Evolutionary conservation across 805 yeast genomes (phyloP).

Genomic region (Myxozyma lipomycoides): DNA sequence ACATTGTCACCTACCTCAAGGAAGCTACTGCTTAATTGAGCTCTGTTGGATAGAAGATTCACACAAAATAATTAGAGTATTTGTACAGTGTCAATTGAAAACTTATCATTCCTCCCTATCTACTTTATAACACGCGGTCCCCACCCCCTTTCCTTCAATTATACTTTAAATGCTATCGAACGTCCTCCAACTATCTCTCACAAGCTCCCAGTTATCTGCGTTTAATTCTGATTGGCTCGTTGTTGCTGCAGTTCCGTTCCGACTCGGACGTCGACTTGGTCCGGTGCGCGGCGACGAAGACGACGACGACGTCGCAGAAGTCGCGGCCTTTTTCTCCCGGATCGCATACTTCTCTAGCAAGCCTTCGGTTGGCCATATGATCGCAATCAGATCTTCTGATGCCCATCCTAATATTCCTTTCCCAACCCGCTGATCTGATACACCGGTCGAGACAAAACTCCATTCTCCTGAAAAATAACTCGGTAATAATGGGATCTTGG

Average conservation of each 20-base stretch:
- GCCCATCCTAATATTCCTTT: constrained; percentile 68
- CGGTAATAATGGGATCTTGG: constrained; percentile 62
- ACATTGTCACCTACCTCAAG: constrained; percentile 68
- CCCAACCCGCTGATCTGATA: constrained; percentile 36
- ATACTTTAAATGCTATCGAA: constrained; percentile 39
- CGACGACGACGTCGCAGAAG: neutral
- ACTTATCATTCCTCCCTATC: neutral
- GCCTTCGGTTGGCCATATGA: constrained; percentile 69
- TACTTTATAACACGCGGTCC: no score
- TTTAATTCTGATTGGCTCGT: constrained; percentile 26
- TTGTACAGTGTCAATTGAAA: neutral
- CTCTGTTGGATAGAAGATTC: neutral
- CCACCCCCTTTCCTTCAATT: no score
- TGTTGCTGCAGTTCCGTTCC: constrained; percentile 9
- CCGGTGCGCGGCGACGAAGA: constrained; percentile 1
- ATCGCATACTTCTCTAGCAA: constrained; percentile 86
- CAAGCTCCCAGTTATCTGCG: constrained; percentile 50
- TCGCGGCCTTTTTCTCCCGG: constrained; percentile 45
- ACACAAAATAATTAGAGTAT: neutral
- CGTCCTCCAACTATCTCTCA: constrained; percentile 69
- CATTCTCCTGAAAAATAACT: constrained; percentile 78
- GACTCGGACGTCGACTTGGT: constrained; percentile 11
- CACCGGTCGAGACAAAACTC: constrained; percentile 76
- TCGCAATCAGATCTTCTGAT: constrained; percentile 64
- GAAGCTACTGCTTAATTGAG: constrained; percentile 36